These are phyloP conservation scores for Neonectria hederae DNA, from an alignment of 2,329 filamentous ascomycete genomes.

Conservation along the genomic window DNA sequence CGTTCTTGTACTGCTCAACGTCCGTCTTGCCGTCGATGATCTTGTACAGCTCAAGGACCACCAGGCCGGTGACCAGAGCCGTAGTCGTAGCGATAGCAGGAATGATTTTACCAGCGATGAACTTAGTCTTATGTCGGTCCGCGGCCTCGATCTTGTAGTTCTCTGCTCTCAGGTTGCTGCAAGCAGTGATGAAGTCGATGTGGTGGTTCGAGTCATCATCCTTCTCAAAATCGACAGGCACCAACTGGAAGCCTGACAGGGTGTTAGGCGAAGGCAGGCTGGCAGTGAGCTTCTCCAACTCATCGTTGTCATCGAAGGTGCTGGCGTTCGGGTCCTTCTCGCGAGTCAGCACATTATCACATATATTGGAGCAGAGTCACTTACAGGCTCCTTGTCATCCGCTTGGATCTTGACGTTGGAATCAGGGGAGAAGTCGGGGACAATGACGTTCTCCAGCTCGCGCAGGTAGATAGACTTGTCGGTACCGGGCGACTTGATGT, in stretches of 20 bases:
- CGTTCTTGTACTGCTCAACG: constrained; percentile 99
- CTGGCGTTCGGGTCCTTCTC: constrained; percentile 80
- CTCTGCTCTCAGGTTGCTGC: constrained; percentile 93
- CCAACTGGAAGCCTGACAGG: constrained; percentile 87
- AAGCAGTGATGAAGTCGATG: constrained; percentile 98
- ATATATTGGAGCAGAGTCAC: constrained; percentile 40
- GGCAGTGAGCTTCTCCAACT: constrained; percentile 76
- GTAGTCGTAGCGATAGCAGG: constrained; percentile 98
- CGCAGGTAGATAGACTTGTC: constrained; percentile 78
- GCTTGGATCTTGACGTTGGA: constrained; percentile 96
- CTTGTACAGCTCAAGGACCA: constrained; percentile 95
- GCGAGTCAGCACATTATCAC: constrained; percentile 16
- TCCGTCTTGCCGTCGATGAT: constrained; percentile 95
- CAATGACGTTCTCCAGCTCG: constrained; percentile 90
- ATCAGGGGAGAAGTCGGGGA: constrained; percentile 93
- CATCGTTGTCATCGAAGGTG: constrained; percentile 76
- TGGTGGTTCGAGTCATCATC: constrained; percentile 98
- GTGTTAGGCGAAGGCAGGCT: constrained; percentile 81
- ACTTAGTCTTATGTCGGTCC: constrained; percentile 98
- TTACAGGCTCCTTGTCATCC: constrained; percentile 87
- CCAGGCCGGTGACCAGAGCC: constrained; percentile 91
- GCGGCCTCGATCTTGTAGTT: constrained; percentile 97
- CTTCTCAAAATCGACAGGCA: constrained; percentile 97
- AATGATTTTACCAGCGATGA: constrained; percentile 99
- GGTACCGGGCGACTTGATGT: constrained; percentile 82